phyloP scores from a whole-genome alignment of 352 stramenopile species.

The Phytophthora crassamura region DNA sequence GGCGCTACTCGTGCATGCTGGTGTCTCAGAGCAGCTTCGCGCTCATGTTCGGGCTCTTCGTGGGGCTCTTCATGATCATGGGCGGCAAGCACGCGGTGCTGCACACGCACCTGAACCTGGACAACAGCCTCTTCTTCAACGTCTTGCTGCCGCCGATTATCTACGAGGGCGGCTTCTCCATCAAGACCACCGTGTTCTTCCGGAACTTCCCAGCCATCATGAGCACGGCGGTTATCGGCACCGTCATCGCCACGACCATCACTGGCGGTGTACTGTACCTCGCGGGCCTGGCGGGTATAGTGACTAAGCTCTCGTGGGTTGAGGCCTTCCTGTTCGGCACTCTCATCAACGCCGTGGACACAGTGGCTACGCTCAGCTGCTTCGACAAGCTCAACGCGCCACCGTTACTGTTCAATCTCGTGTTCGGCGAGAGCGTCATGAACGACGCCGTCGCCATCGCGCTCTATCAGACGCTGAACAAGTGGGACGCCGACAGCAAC shows the following conservation, averaged over 20 bases:
- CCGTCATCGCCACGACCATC: slow-evolving; percentile 78
- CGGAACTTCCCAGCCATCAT: slow-evolving; percentile 89
- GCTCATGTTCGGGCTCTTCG: slow-evolving; percentile 78
- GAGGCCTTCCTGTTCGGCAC: slow-evolving; percentile 93
- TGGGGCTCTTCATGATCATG: slow-evolving; percentile 76
- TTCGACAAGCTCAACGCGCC: slow-evolving; percentile 92
- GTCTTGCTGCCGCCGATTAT: slow-evolving; percentile 88
- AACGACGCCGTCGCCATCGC: slow-evolving; percentile 96
- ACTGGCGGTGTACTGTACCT: slow-evolving; percentile 78
- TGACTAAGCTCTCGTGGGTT: slow-evolving; percentile 88
- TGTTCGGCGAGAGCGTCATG: slow-evolving; percentile 95
- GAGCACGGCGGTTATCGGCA: slow-evolving; percentile 83
- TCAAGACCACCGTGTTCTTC: slow-evolving; percentile 88
- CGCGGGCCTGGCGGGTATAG: slow-evolving; percentile 59
- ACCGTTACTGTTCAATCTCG: slow-evolving; percentile 94
- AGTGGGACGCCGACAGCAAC: slow-evolving; percentile 84
- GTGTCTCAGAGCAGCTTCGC: slow-evolving; percentile 88
- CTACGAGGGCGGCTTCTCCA: slow-evolving; percentile 88
- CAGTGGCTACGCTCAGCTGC: slow-evolving; percentile 92
- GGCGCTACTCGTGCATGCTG: slow-evolving; percentile 86
- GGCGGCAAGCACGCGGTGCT: slow-evolving; percentile 70
- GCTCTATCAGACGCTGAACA: slow-evolving; percentile 92
- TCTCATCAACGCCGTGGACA: slow-evolving; percentile 94
- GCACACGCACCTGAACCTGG: slow-evolving; percentile 82
- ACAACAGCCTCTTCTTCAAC: slow-evolving; percentile 91